Evolutionary conservation across 768 basidiomycete genomes (phyloP).

Genomic region (Tricholoma flavovirens): DNA sequence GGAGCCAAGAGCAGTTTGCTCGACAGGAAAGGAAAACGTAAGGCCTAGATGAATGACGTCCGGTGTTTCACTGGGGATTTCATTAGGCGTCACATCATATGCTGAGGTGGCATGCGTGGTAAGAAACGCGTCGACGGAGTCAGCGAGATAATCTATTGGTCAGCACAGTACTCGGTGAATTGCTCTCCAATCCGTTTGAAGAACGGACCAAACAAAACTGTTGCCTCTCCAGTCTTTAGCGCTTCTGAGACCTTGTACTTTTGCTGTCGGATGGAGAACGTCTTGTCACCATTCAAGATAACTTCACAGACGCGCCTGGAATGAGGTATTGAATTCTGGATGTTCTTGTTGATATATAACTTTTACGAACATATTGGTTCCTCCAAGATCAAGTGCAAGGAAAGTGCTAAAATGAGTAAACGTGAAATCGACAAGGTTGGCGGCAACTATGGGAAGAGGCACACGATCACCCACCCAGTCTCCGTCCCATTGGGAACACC

Average conservation of each 20-base stretch:
- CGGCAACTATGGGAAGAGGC: neutral
- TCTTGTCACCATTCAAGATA: conserved; percentile 80
- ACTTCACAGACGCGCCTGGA: conserved; percentile 92
- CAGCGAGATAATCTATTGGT: conserved; percentile 87
- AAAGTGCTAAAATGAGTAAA: conserved; percentile 61
- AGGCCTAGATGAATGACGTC: conserved; percentile 66
- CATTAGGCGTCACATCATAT: conserved; percentile 27
- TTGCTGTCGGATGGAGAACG: conserved; percentile 87
- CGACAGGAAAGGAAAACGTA: conserved; percentile 97
- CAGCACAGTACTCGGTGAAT: conserved; percentile 2
- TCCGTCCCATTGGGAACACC: conserved; percentile 92
- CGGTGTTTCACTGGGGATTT: conserved; percentile 13
- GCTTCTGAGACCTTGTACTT: conserved; percentile 95
- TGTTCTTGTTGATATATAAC: neutral
- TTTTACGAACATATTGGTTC: conserved; percentile 84
- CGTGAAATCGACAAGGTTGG: neutral
- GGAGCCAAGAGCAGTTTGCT: conserved; percentile 87
- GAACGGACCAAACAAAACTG: conserved; percentile 71
- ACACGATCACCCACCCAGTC: conserved; percentile 59
- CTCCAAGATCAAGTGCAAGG: conserved; percentile 93
- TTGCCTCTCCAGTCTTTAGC: conserved; percentile 89
- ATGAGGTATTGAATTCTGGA: conserved; percentile 8
- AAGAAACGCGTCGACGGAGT: conserved; percentile 93
- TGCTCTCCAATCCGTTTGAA: neutral
- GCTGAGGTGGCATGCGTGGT: conserved; percentile 51